phyloP scores from a whole-genome alignment of 768 basidiomycete genomes.

The Nidula microcarpa region DNA sequence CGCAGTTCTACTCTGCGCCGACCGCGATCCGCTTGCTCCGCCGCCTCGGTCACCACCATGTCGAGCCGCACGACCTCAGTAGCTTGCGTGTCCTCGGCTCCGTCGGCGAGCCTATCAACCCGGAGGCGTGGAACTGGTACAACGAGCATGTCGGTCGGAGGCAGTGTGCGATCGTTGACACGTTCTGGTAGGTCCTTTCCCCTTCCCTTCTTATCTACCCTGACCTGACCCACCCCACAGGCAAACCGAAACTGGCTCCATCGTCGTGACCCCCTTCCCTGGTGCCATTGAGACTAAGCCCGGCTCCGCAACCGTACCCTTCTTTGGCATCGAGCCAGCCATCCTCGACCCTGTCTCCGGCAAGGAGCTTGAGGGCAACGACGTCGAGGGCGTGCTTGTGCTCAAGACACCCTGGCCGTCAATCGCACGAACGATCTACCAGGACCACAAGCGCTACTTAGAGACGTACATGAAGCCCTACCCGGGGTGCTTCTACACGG shows the following conservation, averaged over 20 bases:
- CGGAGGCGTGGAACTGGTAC: conserved; percentile 99
- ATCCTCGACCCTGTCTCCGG: conserved; percentile 87
- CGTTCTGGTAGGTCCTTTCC: conserved; percentile 59
- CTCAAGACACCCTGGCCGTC: conserved; percentile 92
- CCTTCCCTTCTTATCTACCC: conserved; percentile 9
- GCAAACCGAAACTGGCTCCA: conserved; percentile 98
- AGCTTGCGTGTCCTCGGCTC: conserved; percentile 83
- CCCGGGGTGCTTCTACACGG: conserved; percentile 94
- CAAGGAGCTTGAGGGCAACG: conserved; percentile 69
- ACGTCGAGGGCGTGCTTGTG: conserved; percentile 88
- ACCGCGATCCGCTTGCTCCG: conserved; percentile 92
- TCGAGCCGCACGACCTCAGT: conserved; percentile 77
- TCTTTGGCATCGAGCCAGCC: conserved; percentile 91
- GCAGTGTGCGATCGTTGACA: conserved; percentile 93
- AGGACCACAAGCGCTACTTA: conserved; percentile 82
- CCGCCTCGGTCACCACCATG: conserved; percentile 79
- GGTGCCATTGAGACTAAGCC: conserved; percentile 96
- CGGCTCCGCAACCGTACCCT: conserved; percentile 94
- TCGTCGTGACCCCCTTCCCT: conserved; percentile 92
- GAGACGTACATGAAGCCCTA: conserved; percentile 69
- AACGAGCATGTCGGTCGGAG: conserved; percentile 88
- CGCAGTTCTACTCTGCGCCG: conserved; percentile 94
- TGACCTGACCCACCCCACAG: conserved; percentile 24
- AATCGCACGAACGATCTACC: conserved; percentile 88
- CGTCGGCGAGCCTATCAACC: conserved; percentile 98